These are phyloP conservation scores for Cordyceps pruinosa DNA, from an alignment of 2,329 filamentous ascomycete species.

Conservation along the genomic window DNA sequence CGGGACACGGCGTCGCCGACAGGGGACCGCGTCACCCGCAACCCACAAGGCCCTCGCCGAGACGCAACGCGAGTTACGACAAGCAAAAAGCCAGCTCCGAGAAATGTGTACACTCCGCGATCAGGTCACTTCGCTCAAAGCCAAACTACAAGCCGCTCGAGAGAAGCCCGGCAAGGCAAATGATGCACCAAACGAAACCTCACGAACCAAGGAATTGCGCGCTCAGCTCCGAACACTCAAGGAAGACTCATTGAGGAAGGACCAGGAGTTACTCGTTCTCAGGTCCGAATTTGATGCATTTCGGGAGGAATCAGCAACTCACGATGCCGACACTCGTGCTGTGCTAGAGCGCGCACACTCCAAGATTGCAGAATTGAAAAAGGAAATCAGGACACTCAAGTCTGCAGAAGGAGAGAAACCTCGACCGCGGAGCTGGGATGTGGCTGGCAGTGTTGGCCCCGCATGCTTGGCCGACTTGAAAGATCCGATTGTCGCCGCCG, in stretches of 20 bases:
- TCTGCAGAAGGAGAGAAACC: slow-evolving; percentile 15
- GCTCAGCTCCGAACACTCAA: slow-evolving; percentile 36
- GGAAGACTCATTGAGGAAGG: slow-evolving; percentile 40
- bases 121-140: slow-evolving; percentile 46
- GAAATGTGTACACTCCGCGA: slow-evolving; percentile 45
- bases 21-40: slow-evolving; percentile 38
- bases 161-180: slow-evolving; percentile 32
- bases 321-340: slow-evolving; percentile 48
- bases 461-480: neutral
- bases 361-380: slow-evolving; percentile 50
- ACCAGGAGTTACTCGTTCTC: slow-evolving; percentile 42
- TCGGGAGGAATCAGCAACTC: slow-evolving; percentile 45
- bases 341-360: slow-evolving; percentile 50
- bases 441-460: slow-evolving; percentile 16
- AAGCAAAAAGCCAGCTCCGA: slow-evolving; percentile 46
- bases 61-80: slow-evolving; percentile 46
- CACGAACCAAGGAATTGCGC: slow-evolving; percentile 31
- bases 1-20: slow-evolving; percentile 28
- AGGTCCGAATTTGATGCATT: slow-evolving; percentile 47
- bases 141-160: slow-evolving; percentile 33
- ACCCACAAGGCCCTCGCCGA: slow-evolving; percentile 47
- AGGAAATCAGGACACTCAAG: slow-evolving; percentile 43
- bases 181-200: slow-evolving; percentile 21
- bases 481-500: neutral
- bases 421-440: slow-evolving; percentile 26